Evolutionary conservation across 495 filamentous ascomycete species (phyloP).

Genomic region (Pseudoneurospora amorphoporcata): DNA sequence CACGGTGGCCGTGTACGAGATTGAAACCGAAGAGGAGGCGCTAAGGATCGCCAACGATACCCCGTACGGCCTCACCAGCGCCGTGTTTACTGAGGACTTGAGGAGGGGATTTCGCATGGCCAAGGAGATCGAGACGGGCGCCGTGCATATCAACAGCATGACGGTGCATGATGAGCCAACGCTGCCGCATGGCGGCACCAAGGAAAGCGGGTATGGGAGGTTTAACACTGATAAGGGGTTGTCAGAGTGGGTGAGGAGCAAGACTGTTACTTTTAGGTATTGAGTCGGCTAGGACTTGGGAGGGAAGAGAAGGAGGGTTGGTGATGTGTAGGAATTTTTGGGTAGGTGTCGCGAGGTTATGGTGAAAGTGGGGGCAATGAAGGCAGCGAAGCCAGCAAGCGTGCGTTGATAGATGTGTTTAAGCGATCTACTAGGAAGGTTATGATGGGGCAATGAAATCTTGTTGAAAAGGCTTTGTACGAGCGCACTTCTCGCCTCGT

Average conservation of each 20-base stretch:
- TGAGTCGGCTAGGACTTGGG: conserved; percentile 12
- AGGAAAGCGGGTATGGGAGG: conserved; percentile 72
- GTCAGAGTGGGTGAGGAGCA: conserved; percentile 73
- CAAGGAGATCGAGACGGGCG: conserved; percentile 66
- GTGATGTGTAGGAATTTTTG: background rate
- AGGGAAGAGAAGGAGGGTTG: background rate
- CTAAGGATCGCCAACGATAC: conserved; percentile 73
- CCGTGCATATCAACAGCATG: conserved; percentile 82
- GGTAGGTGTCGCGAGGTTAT: background rate
- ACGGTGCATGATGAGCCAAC: conserved; percentile 73
- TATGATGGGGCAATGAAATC: background rate
- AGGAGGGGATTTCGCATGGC: conserved; percentile 65
- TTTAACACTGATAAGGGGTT: conserved; percentile 40
- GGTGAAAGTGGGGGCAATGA: background rate
- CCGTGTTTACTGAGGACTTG: conserved; percentile 80
- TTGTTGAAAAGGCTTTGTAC: background rate
- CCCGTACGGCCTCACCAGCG: conserved; percentile 68
- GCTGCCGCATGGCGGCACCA: conserved; percentile 77
- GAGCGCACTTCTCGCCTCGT: background rate
- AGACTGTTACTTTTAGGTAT: conserved; percentile 66
- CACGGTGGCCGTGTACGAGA: conserved; percentile 49
- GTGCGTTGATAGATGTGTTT: background rate
- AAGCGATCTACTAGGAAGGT: background rate
- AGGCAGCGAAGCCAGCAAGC: background rate
- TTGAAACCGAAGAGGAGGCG: conserved; percentile 57